phyloP scores from a whole-genome alignment of 2,329 filamentous ascomycete species.

The Aspergillus sp. region DNA sequence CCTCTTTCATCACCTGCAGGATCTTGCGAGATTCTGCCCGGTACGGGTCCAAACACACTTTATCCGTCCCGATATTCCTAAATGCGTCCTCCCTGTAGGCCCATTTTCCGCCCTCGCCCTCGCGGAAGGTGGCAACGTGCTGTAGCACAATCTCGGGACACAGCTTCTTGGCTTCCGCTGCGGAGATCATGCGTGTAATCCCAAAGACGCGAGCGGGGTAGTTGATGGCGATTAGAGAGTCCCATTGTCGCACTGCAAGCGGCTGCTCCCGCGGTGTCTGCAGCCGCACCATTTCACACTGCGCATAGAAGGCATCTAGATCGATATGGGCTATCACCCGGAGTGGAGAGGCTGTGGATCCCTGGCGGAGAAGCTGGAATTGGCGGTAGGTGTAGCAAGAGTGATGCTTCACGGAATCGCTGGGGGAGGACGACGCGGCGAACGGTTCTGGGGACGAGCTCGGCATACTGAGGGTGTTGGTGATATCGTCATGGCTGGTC shows the following conservation, averaged over 20 bases:
- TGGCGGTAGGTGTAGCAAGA: conserved; percentile 86
- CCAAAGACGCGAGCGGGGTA: conserved; percentile 83
- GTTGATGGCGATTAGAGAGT: conserved; percentile 92
- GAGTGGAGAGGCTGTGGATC: conserved; percentile 69
- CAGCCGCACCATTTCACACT: conserved; percentile 90
- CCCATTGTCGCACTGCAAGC: conserved; percentile 93
- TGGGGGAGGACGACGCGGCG: conserved; percentile 46
- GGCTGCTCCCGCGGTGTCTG: conserved; percentile 71
- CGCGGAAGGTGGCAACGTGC: conserved; percentile 92
- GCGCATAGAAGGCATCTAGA: conserved; percentile 95
- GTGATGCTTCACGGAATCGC: conserved; percentile 27
- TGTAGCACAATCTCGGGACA: conserved; percentile 83
- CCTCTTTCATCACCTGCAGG: conserved; percentile 71
- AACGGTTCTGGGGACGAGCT: conserved; percentile 59
- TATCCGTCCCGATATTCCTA: conserved; percentile 78
- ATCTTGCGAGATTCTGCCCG: conserved; percentile 81
- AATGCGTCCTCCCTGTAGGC: conserved; percentile 81
- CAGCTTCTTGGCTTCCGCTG: conserved; percentile 77
- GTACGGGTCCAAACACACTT: conserved; percentile 93
- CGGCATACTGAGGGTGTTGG: conserved; percentile 49
- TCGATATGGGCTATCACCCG: conserved; percentile 89
- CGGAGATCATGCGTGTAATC: conserved; percentile 73
- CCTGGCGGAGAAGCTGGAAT: conserved; percentile 70
- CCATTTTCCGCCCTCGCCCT: conserved; percentile 82
- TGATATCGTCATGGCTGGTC: conserved; percentile 15